Base-by-base conservation (phyloP, 1,139 yeast species). In the Hansenula sp. region DNA sequence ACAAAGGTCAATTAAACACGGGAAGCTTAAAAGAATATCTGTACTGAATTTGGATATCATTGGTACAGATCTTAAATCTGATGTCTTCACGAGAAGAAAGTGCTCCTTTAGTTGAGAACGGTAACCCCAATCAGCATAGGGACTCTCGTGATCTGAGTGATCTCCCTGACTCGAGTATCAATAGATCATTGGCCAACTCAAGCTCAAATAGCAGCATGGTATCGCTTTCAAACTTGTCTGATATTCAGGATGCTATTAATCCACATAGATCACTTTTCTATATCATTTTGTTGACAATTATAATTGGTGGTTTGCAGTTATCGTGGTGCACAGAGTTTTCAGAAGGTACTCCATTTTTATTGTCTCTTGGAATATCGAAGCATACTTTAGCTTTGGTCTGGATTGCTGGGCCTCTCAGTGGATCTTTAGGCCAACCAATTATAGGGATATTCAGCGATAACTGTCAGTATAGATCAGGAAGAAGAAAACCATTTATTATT, bases 391-490 rank as follows among this genome's bases (percentile, higher is more conserved):
- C 82, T 2, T 58, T 78, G 30, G 71, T 78, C 3, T 78, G 83
- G 83, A 66, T 76, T 10, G 82, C 82, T 0, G 83, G 83, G 0
- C 84, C 84, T 1, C 50, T 77, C 10, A 73, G 80, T 11, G 84
- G 84, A 2, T 66, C 78, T 1, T 46, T 78, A 12, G 79, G 80
- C 14, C 83, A 77, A 56, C 84, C 84, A 0, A 59, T 77, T 5
- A 71, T 77, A 19, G 84, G 84, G 1, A 64, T 74, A 14, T 52
- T 75, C 36, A 72, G 79, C 37, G 84, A 78, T 54, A 66, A 68
- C 39, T 70, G 74, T 33, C 61, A 67, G 29, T 57, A 64, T 31
- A 50, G 50, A 20, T 61, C 60, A 41, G 84, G 84, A 6, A 60
- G 81, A 42, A 57, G 84, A 41, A 61, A 77, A 30, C 80, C 82